Percentiles rank a stretch among this genome's conserved stretches.
Conservation (phyloP, 2,329 filamentous ascomycete genomes). For the Dichotomopilus funicola region DNA sequence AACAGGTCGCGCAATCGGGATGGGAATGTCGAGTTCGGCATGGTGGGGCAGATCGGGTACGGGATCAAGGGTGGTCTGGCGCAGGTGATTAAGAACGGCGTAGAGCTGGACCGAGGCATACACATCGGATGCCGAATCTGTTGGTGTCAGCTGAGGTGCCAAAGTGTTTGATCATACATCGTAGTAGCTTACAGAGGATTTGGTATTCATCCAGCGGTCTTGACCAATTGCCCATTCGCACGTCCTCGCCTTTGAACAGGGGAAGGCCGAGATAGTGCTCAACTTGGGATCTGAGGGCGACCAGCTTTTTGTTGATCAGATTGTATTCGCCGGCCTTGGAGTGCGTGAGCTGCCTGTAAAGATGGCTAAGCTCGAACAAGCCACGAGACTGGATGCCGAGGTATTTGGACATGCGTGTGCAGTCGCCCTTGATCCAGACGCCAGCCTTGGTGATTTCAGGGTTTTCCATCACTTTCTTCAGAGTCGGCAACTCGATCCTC, state of each 20-base stretch:
- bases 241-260: slow-evolving; percentile 63
- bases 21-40: slow-evolving; percentile 60
- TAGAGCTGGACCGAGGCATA: slow-evolving; percentile 74
- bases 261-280: slow-evolving; percentile 65
- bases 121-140: slow-evolving; percentile 74
- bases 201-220: slow-evolving; percentile 55
- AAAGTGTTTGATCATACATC: slow-evolving; percentile 4
- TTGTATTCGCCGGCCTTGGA: slow-evolving; percentile 43
- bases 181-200: slow-evolving; percentile 56
- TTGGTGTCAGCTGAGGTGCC: slow-evolving; percentile 23
- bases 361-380: slow-evolving; percentile 73
- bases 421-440: slow-evolving; percentile 66
- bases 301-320: slow-evolving; percentile 58
- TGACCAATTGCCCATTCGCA: slow-evolving; percentile 72
- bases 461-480: slow-evolving; percentile 68
- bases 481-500: slow-evolving; percentile 62
- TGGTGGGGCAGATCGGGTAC: slow-evolving; percentile 63
- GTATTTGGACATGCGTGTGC: slow-evolving; percentile 59
- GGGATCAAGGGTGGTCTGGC: slow-evolving; percentile 55
- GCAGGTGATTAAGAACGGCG: slow-evolving; percentile 61
- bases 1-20: slow-evolving; percentile 45
- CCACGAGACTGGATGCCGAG: slow-evolving; percentile 60
- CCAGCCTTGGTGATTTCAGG: slow-evolving; percentile 65
- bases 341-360: slow-evolving; percentile 71
- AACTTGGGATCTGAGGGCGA: slow-evolving; percentile 64